Percentiles rank a stretch among this genome's conserved stretches.
phyloP scores from a whole-genome alignment of 2,329 filamentous ascomycete genomes.

The Gnomoniopsis sp. region DNA sequence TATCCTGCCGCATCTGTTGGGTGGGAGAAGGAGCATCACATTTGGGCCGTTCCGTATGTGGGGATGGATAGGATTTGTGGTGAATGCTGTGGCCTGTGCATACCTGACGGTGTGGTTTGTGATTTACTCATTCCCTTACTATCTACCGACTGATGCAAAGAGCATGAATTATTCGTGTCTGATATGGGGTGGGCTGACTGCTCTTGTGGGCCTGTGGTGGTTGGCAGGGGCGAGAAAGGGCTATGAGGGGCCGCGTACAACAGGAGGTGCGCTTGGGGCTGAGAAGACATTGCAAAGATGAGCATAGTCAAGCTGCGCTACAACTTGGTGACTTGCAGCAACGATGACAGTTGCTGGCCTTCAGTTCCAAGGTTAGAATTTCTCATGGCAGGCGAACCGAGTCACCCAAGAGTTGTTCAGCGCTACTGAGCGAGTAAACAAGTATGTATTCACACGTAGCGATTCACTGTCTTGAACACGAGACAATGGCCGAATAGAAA shows the following conservation, averaged over 20 bases:
- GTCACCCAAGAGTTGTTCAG: too few species aligned
- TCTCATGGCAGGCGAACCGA: too few species aligned
- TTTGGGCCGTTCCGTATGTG: slow-evolving; percentile 56
- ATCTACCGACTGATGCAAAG: slow-evolving; percentile 35
- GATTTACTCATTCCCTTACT: slow-evolving; percentile 56
- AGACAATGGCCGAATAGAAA: too few species aligned
- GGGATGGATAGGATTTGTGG: slow-evolving; percentile 37
- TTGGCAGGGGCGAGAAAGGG: slow-evolving; percentile 26
- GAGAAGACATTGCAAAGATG: neutral
- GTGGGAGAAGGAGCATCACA: slow-evolving; percentile 38
- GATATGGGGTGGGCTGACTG: slow-evolving; percentile 40
- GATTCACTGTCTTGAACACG: too few species aligned
- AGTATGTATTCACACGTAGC: too few species aligned
- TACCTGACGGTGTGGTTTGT: slow-evolving; percentile 59
- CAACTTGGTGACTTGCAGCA: neutral
- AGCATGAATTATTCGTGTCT: slow-evolving; percentile 49
- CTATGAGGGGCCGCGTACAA: slow-evolving; percentile 18
- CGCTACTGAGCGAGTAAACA: too few species aligned
- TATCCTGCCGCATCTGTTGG: slow-evolving; percentile 56
- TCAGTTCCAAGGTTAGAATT: too few species aligned
- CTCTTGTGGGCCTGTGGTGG: slow-evolving; percentile 40
- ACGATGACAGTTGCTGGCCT: too few species aligned
- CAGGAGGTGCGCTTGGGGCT: slow-evolving; percentile 13
- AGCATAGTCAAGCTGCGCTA: neutral
- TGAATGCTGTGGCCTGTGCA: slow-evolving; percentile 44